Base-by-base conservation (phyloP, 108 stramenopile species). In the Fistulifera solaris region DNA sequence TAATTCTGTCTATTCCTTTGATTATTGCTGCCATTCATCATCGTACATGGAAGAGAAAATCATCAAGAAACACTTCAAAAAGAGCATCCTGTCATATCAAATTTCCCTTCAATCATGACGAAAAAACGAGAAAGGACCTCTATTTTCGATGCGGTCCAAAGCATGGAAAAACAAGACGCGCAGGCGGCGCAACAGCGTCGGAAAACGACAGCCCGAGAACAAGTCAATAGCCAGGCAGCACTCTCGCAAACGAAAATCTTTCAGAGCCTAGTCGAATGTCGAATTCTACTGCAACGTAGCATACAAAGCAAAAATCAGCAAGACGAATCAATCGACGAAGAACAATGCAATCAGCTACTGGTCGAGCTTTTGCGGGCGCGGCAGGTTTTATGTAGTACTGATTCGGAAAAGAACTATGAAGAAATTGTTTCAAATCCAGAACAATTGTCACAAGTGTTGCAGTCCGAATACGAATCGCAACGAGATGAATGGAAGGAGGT, bases 231-330 rank as follows among this genome's bases (percentile, higher is more conserved):
- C 5, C 13, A 54, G 17, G 84, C 81, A 23, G 77, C 79, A 0
- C 60, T 76, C 22, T 50, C 56, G 21, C 81, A 83, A 45, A 67
- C 62, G 4, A 71, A 79, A 44, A 55, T 89, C 2, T 66, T 80
- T 49, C 42, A 56, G 0, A 70, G 75, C 40, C 54, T 86, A 48
- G 17, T 90, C 38, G 83, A 90, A 54, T 65, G 70, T 47, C 70
- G 83, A 1, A 90, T 90, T 55, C 68, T 86, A 38, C 47, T 78
- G 27, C 89, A 90, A 23, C 70, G 89, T 14, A 63, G 72, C 39
- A 27, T 81, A 16, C 53, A 47, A 48, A 48, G 35, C 15, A 49
- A 15, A 5, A 31, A 43, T 19, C 23, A 25, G n/a, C 49, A 40
- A 0, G 42, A 17, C 31, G 57, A 35, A 17, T 52, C 49, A 3